These are phyloP conservation scores for Solanum chacoense DNA, from an alignment of 305 asterid species.

Conservation along the genomic window DNA sequence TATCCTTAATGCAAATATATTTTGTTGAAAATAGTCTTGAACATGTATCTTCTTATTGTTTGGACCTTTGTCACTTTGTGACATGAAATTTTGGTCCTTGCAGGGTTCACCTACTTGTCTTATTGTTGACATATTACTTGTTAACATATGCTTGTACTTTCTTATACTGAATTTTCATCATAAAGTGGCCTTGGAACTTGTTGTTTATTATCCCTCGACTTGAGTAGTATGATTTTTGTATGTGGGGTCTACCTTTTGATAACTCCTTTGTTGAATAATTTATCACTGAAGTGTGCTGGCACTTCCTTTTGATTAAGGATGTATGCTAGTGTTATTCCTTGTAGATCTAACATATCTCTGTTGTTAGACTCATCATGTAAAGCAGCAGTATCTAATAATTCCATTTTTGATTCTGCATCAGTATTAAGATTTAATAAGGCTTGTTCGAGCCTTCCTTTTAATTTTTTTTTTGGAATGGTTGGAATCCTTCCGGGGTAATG, in stretches of 20 bases:
- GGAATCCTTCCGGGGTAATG: not conserved
- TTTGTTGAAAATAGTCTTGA: not conserved
- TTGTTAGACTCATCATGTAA: not conserved
- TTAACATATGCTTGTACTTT: not conserved
- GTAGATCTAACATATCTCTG: not conserved
- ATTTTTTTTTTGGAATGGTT: not conserved
- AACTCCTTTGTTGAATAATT: not conserved
- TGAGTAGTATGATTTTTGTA: not conserved
- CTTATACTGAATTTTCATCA: not conserved
- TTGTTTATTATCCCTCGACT: not conserved
- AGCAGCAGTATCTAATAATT: not conserved
- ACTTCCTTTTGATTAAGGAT: not conserved
- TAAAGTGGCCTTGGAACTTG: too few relatives aligned
- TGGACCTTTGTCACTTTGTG: not conserved
- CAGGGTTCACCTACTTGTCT: not conserved
- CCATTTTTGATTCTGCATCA: not conserved
- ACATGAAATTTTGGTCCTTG: not conserved
- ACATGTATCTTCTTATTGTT: not conserved
- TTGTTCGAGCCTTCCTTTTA: not conserved
- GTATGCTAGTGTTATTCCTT: not conserved
- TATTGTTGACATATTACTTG: not conserved
- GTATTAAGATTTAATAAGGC: not conserved
- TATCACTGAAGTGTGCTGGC: not conserved
- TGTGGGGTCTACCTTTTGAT: not conserved
- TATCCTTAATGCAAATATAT: not conserved